Evolutionary conservation across 805 yeast species (phyloP).

Genomic region (Zygosaccharomyces gambellarensis): DNA sequence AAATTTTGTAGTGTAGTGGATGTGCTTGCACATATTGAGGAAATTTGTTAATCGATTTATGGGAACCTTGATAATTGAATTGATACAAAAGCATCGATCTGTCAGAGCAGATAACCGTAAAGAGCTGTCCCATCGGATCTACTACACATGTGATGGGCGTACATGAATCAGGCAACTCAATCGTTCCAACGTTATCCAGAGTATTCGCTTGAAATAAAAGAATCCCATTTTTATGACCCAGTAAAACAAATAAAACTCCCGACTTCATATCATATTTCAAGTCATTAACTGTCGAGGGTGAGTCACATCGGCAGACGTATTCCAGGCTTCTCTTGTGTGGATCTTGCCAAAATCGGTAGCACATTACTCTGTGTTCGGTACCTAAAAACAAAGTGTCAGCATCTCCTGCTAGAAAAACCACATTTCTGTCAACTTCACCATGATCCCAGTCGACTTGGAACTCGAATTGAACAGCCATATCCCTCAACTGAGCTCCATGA

Average conservation of each 20-base stretch:
- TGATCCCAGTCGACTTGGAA: slow-evolving; percentile 6
- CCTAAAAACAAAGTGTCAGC: slow-evolving; percentile 20
- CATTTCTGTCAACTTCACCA: slow-evolving; percentile 10
- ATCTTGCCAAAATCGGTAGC: slow-evolving; percentile 17
- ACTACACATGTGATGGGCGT: slow-evolving; percentile 27
- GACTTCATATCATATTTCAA: slow-evolving; percentile 20
- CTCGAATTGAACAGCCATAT: slow-evolving; percentile 9
- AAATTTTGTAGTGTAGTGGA: slow-evolving; percentile 30
- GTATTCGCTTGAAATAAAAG: slow-evolving; percentile 16
- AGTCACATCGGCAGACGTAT: slow-evolving; percentile 13
- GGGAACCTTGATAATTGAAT: slow-evolving; percentile 21
- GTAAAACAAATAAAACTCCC: slow-evolving; percentile 21
- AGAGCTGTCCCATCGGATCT: slow-evolving; percentile 28
- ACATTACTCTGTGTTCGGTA: slow-evolving; percentile 21
- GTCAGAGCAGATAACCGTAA: slow-evolving; percentile 27
- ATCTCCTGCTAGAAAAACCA: slow-evolving; percentile 18
- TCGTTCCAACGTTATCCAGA: slow-evolving; percentile 13
- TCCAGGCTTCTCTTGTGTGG: slow-evolving; percentile 5
- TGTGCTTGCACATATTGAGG: slow-evolving; percentile 27
- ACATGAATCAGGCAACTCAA: slow-evolving; percentile 13
- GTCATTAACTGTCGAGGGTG: slow-evolving; percentile 29
- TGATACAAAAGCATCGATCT: slow-evolving; percentile 30
- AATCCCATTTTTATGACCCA: slow-evolving; percentile 22
- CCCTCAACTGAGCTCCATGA: slow-evolving; percentile 21
- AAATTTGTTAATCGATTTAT: slow-evolving; percentile 24